A percentile compares a stretch with the other conserved stretches of the same genome.
Conservation (phyloP, 441 rosid genomes). For the Pelargonium fulgidum region DNA sequence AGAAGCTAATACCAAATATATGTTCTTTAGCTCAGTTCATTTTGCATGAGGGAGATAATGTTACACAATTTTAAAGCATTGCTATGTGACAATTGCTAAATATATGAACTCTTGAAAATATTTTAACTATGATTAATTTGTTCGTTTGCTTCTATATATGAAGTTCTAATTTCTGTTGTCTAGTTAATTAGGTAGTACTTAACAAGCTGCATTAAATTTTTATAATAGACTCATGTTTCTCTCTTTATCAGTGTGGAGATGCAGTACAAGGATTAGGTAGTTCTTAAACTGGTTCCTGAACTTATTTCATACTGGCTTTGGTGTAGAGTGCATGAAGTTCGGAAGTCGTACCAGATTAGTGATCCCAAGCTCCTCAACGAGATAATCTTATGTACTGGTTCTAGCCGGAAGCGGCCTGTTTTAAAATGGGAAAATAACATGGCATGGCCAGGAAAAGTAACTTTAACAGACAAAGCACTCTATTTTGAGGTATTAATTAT, state of each 20-base stretch:
- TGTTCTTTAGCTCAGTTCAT: too few species aligned
- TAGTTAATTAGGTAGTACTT: background rate
- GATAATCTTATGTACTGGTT: constrained; percentile 68
- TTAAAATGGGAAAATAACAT: constrained; percentile 88
- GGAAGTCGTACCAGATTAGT: constrained; percentile 55
- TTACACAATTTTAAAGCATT: background rate
- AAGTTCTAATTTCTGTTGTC: background rate
- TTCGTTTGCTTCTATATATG: background rate
- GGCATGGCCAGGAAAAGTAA: constrained; percentile 94
- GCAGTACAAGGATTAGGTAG: background rate
- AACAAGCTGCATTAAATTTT: too few species aligned
- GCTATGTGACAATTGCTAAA: background rate
- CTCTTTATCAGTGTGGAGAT: background rate
- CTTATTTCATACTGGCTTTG: constrained; percentile 37
- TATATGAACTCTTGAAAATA: background rate
- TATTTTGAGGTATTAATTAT: constrained; percentile 71
- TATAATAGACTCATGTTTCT: too few species aligned
- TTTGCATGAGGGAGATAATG: too few species aligned
- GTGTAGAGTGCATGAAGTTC: constrained; percentile 78
- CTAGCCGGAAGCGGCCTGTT: constrained; percentile 85
- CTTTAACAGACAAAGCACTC: constrained; percentile 76
- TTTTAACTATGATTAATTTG: background rate
- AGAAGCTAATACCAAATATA: background rate
- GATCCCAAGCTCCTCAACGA: constrained; percentile 52
- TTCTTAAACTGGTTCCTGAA: constrained; percentile 8